These are phyloP conservation scores for Xylaria sp. DNA, from an alignment of 2,329 filamentous ascomycete genomes.

Conservation along the genomic window DNA sequence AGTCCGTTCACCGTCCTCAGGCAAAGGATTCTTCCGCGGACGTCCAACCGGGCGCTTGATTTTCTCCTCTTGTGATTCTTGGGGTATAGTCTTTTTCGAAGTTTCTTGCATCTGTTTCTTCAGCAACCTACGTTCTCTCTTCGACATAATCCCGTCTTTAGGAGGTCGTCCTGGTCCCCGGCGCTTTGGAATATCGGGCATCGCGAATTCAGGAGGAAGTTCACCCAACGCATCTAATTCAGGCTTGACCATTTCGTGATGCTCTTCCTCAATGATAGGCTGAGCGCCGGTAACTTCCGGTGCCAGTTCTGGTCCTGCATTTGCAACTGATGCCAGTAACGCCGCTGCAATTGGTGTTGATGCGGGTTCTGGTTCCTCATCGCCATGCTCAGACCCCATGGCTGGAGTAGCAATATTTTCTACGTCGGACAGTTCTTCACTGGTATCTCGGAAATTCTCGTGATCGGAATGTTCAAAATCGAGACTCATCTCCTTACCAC, in stretches of 20 bases:
- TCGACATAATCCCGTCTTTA: slow-evolving; percentile 86
- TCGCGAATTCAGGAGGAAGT: slow-evolving; percentile 49
- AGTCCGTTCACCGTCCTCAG: slow-evolving; percentile 65
- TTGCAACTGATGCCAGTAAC: slow-evolving; percentile 3
- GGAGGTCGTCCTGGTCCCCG: slow-evolving; percentile 83
- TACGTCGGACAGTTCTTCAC: slow-evolving; percentile 62
- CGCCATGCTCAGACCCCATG: slow-evolving; percentile 48
- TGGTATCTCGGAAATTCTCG: slow-evolving; percentile 67
- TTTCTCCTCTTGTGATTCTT: slow-evolving; percentile 59
- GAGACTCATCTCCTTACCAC: slow-evolving; percentile 78
- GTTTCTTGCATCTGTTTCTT: slow-evolving; percentile 68
- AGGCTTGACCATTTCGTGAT: slow-evolving; percentile 25
- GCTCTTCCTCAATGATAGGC: slow-evolving; percentile 25
- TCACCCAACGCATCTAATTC: slow-evolving; percentile 32
- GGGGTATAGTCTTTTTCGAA: slow-evolving; percentile 63
- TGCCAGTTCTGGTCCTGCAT: slow-evolving; percentile 5
- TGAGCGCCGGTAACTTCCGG: slow-evolving; percentile 16
- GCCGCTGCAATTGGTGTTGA: slow-evolving; percentile 44
- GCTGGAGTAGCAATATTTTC: slow-evolving; percentile 56
- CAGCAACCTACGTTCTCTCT: slow-evolving; percentile 74
- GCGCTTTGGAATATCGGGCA: slow-evolving; percentile 67
- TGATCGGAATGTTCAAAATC: slow-evolving; percentile 74
- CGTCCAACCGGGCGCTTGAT: slow-evolving; percentile 74
- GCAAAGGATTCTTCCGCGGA: slow-evolving; percentile 70
- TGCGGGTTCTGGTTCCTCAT: slow-evolving; percentile 22